Percentiles rank a stretch among this genome's conserved stretches.
phyloP scores from a whole-genome alignment of 352 stramenopile species.

The Globisporangium radiosum region DNA sequence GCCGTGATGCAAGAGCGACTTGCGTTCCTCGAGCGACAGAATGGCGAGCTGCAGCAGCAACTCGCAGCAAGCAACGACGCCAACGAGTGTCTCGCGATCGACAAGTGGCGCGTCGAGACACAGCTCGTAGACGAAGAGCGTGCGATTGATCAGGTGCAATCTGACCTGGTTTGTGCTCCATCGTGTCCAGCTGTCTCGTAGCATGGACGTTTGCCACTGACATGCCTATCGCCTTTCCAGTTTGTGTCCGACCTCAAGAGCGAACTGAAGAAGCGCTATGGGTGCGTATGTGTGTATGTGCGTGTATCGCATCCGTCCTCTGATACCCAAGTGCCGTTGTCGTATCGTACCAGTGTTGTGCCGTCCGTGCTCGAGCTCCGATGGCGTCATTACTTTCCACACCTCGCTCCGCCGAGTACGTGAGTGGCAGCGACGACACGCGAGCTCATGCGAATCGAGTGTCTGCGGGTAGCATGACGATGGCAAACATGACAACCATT shows the following conservation, averaged over 20 bases:
- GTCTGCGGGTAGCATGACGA: no score
- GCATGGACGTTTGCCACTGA: no score
- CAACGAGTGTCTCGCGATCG: conserved; percentile 4
- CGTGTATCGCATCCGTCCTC: not conserved
- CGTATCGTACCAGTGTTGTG: conserved; percentile 25
- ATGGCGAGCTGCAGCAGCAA: conserved; percentile 14
- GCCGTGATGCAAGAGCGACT: conserved; percentile 18
- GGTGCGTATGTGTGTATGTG: conserved; percentile 19
- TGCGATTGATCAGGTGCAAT: conserved; percentile 10
- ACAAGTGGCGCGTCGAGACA: conserved; percentile 1
- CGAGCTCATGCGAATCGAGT: no score
- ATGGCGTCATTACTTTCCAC: conserved; percentile 53
- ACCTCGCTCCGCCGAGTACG: conserved; percentile 6
- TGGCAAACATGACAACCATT: no score
- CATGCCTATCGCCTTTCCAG: conserved; percentile 11
- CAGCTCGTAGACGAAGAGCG: conserved; percentile 3
- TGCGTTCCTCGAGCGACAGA: conserved; percentile 20
- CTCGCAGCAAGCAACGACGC: conserved; percentile 16
- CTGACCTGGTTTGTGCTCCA: no score
- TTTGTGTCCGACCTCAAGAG: conserved; percentile 44
- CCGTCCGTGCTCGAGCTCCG: conserved; percentile 40
- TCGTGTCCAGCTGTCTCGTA: not conserved
- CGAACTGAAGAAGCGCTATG: conserved; percentile 52
- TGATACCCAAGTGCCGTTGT: not conserved
- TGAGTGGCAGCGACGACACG: no score